A percentile compares a stretch with the other conserved stretches of the same genome.
Evolutionary conservation across 225 moss, liverwort and hornwort genomes (phyloP).

Genomic region (Takakia lepidozioides): DNA sequence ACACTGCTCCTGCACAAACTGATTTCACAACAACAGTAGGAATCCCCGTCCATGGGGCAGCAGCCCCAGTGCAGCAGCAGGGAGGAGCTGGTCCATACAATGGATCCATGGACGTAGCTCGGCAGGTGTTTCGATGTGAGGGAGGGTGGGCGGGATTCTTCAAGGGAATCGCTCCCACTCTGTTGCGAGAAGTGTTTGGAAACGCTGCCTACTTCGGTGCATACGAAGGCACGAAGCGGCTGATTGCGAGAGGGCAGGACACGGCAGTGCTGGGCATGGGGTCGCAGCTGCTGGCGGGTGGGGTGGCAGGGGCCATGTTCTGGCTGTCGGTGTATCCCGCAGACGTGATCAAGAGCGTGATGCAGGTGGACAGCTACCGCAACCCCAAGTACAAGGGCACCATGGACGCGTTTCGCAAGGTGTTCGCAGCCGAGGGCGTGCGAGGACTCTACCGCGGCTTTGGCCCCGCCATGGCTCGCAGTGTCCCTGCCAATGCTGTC

Average conservation of each 20-base stretch:
- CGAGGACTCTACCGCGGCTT: slow-evolving; percentile 53
- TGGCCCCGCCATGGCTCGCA: slow-evolving; percentile 52
- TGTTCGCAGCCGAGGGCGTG: slow-evolving; percentile 37
- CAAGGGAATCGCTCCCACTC: slow-evolving; percentile 35
- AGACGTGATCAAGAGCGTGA: slow-evolving; percentile 46
- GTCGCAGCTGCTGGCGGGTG: slow-evolving; percentile 33
- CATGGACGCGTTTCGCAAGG: slow-evolving; percentile 39
- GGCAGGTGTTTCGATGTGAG: slow-evolving; percentile 34
- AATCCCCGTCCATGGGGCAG: background rate
- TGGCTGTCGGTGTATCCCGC: slow-evolving; percentile 41
- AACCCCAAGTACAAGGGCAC: slow-evolving; percentile 52
- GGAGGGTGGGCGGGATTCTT: slow-evolving; percentile 28
- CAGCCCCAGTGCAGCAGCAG: slow-evolving; percentile 11
- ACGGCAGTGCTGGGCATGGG: slow-evolving; percentile 37
- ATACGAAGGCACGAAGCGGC: slow-evolving; percentile 41
- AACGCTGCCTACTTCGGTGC: slow-evolving; percentile 43
- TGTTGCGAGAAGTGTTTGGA: slow-evolving; percentile 48
- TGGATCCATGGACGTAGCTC: slow-evolving; percentile 40
- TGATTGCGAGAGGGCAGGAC: slow-evolving; percentile 38
- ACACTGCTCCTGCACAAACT: slow-evolving; percentile 23
- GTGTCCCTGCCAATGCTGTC: slow-evolving; percentile 54
- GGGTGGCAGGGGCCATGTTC: slow-evolving; percentile 33
- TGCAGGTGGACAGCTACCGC: slow-evolving; percentile 41
- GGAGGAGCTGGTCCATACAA: too few species aligned
- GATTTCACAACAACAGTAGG: slow-evolving; percentile 7